Conservation (phyloP, 2,329 filamentous ascomycete genomes). For the Fusarium dimerum region DNA sequence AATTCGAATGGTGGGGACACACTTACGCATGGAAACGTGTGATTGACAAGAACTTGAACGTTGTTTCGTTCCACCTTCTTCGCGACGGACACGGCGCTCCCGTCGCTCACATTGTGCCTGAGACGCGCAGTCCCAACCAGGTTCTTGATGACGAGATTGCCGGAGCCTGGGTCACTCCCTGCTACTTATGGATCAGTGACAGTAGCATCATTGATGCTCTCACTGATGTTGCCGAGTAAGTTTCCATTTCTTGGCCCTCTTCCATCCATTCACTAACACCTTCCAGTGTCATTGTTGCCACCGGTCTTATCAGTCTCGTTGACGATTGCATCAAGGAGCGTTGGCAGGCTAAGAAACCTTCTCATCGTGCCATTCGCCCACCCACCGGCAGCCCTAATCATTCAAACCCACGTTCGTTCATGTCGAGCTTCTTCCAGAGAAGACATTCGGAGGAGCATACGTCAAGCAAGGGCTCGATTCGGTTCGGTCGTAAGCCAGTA, state of each 20-base stretch:
- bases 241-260: constrained; percentile 18
- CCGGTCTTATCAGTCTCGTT: constrained; percentile 84
- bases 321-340: constrained; percentile 87
- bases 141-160: constrained; percentile 70
- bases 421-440: constrained; percentile 44
- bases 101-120: constrained; percentile 83
- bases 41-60: constrained; percentile 66
- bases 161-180: constrained; percentile 88
- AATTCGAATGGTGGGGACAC: constrained; percentile 92
- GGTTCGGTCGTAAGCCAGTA: constrained; percentile 36
- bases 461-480: constrained; percentile 36
- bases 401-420: constrained; percentile 33
- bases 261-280: constrained; percentile 25
- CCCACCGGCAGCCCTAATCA: constrained; percentile 25
- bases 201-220: constrained; percentile 64
- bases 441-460: constrained; percentile 41
- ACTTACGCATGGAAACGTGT: constrained; percentile 82
- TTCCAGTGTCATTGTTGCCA: constrained; percentile 78
- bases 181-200: constrained; percentile 88
- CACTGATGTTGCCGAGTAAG: constrained; percentile 86
- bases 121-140: constrained; percentile 71
- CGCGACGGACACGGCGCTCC: constrained; percentile 62
- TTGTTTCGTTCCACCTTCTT: constrained; percentile 78
- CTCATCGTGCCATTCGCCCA: constrained; percentile 28
- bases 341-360: constrained; percentile 58